Base-by-base conservation (phyloP, 257 asterid species). In the Solanum commersonii region DNA sequence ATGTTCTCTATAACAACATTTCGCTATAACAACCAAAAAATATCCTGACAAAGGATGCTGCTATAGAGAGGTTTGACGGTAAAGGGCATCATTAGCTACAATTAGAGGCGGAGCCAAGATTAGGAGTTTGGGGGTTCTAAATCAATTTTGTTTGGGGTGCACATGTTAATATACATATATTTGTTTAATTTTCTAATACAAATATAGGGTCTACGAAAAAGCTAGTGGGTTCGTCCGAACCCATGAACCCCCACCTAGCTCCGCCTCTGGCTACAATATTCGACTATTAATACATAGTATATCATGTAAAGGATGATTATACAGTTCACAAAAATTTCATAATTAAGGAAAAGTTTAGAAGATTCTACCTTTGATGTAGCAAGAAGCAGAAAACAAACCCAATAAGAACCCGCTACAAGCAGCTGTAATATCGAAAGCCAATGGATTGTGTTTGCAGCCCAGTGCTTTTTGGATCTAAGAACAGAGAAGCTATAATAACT, bases 371-470 rank as follows among this genome's bases (percentile, higher is more conserved):
- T 96, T 92, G 87, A 97, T 91, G 86, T 97, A 90, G 91, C 98
- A 95, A 87, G 98, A 94, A 85, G 99, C 99, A 84, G 99, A 95
- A 87, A 95, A 95, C 87, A 97, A 94, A 88, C 98, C 99, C 87
- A 95, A 87, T 49, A 96, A 82, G 86, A 97, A 97, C 79, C 99
- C 99, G 86, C 98, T 97, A 91, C 99, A 96, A 49, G 99, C 99
- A 88, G 99, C 99, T 5, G 98, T 96, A 79, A 97, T 97, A 87
- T 97, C 99, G 35, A 92, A 97, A 70, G 99, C 91, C 91, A 97
- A 88, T 27, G 99, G 99, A 90, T 94, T 94, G 85, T 87, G 93
- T 87, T 91, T 96, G 93, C 98, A 97, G 83, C 99, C 99, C 88
- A 95, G 98, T 10, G 95, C 98, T 85, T 91, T 96, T 87, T 89